Conservation (phyloP, 768 basidiomycete species). For the Boletales sp. region DNA sequence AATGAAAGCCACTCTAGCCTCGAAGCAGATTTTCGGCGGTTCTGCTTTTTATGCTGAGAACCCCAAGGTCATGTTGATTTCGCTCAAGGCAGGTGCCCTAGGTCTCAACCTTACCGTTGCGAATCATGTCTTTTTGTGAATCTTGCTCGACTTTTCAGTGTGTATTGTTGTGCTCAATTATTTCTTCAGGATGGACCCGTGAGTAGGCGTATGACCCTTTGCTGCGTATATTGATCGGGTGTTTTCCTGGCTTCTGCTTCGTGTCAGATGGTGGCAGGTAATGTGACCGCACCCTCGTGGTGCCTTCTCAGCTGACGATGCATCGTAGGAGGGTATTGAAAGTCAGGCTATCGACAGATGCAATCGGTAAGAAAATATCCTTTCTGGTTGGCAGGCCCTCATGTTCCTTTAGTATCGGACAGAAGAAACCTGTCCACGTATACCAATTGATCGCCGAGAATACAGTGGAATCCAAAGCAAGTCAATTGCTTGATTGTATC, state of each 20-base stretch:
- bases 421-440: constrained; percentile 78
- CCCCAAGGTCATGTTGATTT: constrained; percentile 82
- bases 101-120: constrained; percentile 88
- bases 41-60: constrained; percentile 37
- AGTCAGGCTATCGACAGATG: constrained; percentile 80
- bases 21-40: constrained; percentile 16
- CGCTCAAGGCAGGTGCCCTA: constrained; percentile 82
- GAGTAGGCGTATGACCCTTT: constrained; percentile 30
- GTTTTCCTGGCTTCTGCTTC: constrained; percentile 1
- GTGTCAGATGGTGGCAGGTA: constrained; percentile 73
- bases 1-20: constrained; percentile 13
- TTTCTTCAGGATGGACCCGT: constrained; percentile 74
- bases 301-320: constrained; percentile 7
- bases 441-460: constrained; percentile 89
- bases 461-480: constrained; percentile 81
- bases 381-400: constrained; percentile 1
- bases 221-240: constrained; percentile 10
- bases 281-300: constrained; percentile 4
- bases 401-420: constrained; percentile 55
- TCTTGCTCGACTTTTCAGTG: constrained; percentile 5
- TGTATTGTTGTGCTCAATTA: constrained; percentile 4
- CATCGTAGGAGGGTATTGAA: constrained; percentile 74
- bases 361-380: constrained; percentile 49
- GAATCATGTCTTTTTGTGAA: constrained; percentile 81
- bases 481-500: background rate